Evolutionary conservation across 768 basidiomycete genomes (phyloP).

Genomic region (Calocera viscosa): DNA sequence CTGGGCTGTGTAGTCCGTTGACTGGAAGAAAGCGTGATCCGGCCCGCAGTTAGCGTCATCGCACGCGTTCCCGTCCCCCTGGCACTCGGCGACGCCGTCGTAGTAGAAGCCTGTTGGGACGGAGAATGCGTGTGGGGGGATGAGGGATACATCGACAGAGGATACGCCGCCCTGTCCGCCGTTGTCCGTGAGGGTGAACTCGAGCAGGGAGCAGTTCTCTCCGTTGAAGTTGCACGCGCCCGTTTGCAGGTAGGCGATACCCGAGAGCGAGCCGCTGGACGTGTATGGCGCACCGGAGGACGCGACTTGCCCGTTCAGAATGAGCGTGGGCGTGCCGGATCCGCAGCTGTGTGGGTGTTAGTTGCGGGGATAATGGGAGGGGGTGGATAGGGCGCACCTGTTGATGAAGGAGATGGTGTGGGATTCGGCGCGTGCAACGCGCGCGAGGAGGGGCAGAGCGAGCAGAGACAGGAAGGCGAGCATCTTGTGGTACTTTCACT

Average conservation of each 20-base stretch:
- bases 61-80: neutral
- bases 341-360: neutral
- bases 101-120: neutral
- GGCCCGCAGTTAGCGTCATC: neutral
- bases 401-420: neutral
- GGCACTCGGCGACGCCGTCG: neutral
- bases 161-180: neutral
- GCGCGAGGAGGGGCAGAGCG: neutral
- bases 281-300: neutral
- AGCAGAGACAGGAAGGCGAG: neutral
- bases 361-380: neutral
- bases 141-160: constrained; percentile 5
- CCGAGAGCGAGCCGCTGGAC: neutral
- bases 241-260: constrained; percentile 5
- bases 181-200: neutral
- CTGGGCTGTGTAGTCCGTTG: neutral
- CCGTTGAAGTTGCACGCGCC: constrained; percentile 7
- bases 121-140: neutral
- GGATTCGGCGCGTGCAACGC: constrained; percentile 7
- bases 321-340: neutral
- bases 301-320: neutral
- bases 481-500: neutral
- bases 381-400: neutral
- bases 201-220: constrained; percentile 1
- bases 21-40: neutral